These are phyloP conservation scores for Basipetospora chlamydospora DNA, from an alignment of 2,329 filamentous ascomycete genomes.

Conservation along the genomic window DNA sequence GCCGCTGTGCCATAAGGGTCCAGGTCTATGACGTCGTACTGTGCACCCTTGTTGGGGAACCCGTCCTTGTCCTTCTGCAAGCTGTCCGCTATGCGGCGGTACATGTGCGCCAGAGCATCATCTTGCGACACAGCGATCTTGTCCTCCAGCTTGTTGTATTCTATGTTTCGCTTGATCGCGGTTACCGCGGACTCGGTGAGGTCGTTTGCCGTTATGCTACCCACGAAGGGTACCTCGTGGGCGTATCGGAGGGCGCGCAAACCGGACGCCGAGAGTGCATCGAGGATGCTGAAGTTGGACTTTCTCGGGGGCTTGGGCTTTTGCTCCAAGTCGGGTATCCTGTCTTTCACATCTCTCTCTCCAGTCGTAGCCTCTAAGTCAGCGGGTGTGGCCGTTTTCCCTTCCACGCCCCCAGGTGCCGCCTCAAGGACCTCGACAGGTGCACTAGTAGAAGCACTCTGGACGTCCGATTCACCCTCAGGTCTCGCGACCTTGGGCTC, in stretches of 20 bases:
- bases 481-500: constrained; percentile 16
- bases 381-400: constrained; percentile 2
- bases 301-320: constrained; percentile 13
- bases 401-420: constrained; percentile 6
- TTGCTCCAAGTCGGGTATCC: neutral
- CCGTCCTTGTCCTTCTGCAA: constrained; percentile 26
- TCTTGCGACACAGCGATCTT: constrained; percentile 61
- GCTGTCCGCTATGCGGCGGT: constrained; percentile 47
- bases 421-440: no score
- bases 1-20: constrained; percentile 93
- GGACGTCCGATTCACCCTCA: constrained; percentile 5
- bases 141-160: constrained; percentile 61
- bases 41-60: constrained; percentile 25
- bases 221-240: constrained; percentile 75
- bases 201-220: constrained; percentile 78
- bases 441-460: constrained; percentile 3
- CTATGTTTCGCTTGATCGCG: constrained; percentile 71
- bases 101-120: constrained; percentile 88
- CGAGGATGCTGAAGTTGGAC: constrained; percentile 65
- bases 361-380: neutral
- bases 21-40: constrained; percentile 89
- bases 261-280: constrained; percentile 87
- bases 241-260: constrained; percentile 83
- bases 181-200: constrained; percentile 62
- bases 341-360: no score